Conservation (phyloP, 2,329 filamentous ascomycete genomes). For the Ceratocystis huliohia region DNA sequence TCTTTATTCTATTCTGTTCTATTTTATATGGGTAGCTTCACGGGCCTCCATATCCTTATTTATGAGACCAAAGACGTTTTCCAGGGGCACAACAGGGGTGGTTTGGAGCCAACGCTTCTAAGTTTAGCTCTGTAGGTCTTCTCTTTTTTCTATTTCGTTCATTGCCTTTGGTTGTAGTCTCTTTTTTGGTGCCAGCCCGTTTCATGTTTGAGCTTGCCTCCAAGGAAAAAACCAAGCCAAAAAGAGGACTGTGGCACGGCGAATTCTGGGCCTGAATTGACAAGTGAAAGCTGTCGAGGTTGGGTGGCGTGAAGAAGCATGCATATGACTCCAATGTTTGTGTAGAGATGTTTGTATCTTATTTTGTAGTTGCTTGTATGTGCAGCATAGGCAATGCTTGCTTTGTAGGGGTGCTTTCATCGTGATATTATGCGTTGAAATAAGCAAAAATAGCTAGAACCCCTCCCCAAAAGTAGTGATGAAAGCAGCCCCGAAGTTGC, state of each 20-base stretch:
- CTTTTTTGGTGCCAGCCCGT: slow-evolving; percentile 1
- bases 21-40: neutral
- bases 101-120: neutral
- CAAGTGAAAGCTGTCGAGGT: neutral
- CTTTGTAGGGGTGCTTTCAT: neutral
- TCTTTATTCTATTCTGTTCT: slow-evolving; percentile 2
- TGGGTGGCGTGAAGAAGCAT: neutral
- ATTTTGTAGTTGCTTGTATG: neutral
- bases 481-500: too few species aligned
- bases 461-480: too few species aligned
- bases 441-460: neutral
- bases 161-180: neutral
- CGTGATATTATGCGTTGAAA: neutral
- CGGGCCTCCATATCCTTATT: neutral
- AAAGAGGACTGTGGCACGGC: neutral
- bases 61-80: neutral
- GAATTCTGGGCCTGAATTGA: neutral
- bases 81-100: neutral
- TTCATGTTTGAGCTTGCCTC: neutral
- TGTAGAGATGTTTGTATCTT: neutral
- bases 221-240: neutral
- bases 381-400: neutral
- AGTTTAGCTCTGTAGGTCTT: neutral
- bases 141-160: neutral
- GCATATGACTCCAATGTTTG: neutral